Evolutionary conservation across 192 early-diverging fungal species (phyloP), one percentile per base, ranked within the genome.

Genomic region (Chytriomyces sp.): DNA sequence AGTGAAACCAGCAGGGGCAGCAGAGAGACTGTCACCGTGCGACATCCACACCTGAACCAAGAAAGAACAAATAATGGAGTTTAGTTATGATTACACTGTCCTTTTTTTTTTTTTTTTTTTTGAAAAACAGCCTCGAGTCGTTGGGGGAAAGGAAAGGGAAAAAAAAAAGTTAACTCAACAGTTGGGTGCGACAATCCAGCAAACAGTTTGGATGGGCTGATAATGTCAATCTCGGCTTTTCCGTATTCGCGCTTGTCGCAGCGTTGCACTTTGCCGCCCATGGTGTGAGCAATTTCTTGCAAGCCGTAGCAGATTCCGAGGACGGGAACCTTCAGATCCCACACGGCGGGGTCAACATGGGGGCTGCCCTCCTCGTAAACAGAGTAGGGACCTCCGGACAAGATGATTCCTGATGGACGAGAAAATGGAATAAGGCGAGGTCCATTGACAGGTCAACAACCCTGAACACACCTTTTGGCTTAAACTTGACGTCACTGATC

Each of bases 261-360:
- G 64, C 91, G 82, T 61, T 87, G 91, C 57, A 97, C 94, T 77
- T 95, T 92, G 63, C 97, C 97, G 64, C 94, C 94, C 81, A 92
- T 88, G 74, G 92, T 90, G 86, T 89, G 91, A 59, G 94, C 91
- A 84, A 98, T 94, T 89, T 99, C 96, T 86, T 99, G 97, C 76
- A 99, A 89, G 67, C 97, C 97, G 76, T 98, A 99, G 88, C 97
- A 99, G 82, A 99, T 99, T 80, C 97, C 97, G 44, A 99, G 90
- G 43, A 98, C 88, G 18, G 97, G 96, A 46, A 96, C 91, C 67
- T 92, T 93, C 35, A 96, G 86, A 59, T 90, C 88, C 86, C 96
- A 98, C 59, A 97, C 88, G 72, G 88, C 94, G 20, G 92, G 89
- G 81, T 99, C 97, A 35, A 98, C 93, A 80, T 96, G 94, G 24